These are phyloP conservation scores for Forsythia suspensa DNA, from an alignment of 257 asterid species.

Conservation along the genomic window DNA sequence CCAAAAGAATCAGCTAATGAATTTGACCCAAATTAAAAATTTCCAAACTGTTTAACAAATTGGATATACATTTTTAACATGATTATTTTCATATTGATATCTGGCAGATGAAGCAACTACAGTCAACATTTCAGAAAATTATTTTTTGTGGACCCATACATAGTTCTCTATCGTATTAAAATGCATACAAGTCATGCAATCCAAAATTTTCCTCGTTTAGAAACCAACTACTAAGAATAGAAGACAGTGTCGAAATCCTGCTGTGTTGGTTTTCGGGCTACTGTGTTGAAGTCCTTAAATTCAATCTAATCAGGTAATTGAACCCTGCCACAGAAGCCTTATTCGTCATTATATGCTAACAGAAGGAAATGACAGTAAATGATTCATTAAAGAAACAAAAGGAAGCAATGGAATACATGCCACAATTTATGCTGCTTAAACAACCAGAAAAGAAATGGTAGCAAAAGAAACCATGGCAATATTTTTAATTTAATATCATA, in stretches of 20 bases:
- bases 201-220: background rate
- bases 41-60: background rate
- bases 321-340: too few species aligned
- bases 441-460: too few species aligned
- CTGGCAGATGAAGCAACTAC: background rate
- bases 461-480: too few species aligned
- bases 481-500: too few species aligned
- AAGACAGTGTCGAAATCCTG: background rate
- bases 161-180: background rate
- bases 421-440: too few species aligned
- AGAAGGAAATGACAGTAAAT: too few species aligned
- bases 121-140: background rate
- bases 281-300: background rate
- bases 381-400: too few species aligned
- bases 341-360: too few species aligned
- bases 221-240: background rate
- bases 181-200: background rate
- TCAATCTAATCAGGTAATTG: background rate
- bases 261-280: background rate
- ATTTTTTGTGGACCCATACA: background rate
- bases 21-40: background rate
- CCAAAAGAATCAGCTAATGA: constrained; percentile 6
- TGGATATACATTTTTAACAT: background rate
- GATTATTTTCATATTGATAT: background rate
- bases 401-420: too few species aligned